These are phyloP conservation scores for Phytophthora ohioensis DNA, from an alignment of 352 stramenopile genomes.

Conservation along the genomic window DNA sequence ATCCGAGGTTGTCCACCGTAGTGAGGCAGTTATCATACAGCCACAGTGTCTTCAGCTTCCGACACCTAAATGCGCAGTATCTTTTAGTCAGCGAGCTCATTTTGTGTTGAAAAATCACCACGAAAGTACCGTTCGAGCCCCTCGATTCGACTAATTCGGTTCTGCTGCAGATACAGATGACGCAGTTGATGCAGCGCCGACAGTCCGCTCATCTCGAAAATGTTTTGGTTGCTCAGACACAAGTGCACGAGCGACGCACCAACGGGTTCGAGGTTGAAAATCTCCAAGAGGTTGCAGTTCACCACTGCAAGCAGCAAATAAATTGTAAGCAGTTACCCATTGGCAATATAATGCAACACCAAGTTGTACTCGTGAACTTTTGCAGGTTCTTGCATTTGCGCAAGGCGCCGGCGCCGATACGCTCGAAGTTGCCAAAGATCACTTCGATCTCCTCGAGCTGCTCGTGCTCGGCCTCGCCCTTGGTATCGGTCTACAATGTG, in stretches of 20 bases:
- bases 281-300: slow-evolving; percentile 70
- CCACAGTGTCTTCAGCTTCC: slow-evolving; percentile 81
- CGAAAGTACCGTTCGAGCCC: slow-evolving; percentile 65
- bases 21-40: slow-evolving; percentile 77
- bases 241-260: slow-evolving; percentile 76
- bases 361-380: slow-evolving; percentile 56
- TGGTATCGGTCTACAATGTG: slow-evolving; percentile 52
- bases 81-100: neutral
- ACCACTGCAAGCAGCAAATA: slow-evolving; percentile 49
- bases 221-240: slow-evolving; percentile 77
- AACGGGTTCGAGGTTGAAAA: slow-evolving; percentile 64
- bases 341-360: too few species aligned
- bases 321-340: neutral
- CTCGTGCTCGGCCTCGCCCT: slow-evolving; percentile 71
- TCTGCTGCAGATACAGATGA: slow-evolving; percentile 84
- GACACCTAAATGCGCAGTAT: slow-evolving; percentile 22
- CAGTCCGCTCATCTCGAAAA: slow-evolving; percentile 65
- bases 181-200: slow-evolving; percentile 66
- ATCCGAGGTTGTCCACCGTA: slow-evolving; percentile 65
- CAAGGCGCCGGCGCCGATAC: slow-evolving; percentile 53
- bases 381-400: slow-evolving; percentile 59
- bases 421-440: slow-evolving; percentile 77
- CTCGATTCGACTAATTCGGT: slow-evolving; percentile 81
- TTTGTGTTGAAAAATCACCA: neutral
- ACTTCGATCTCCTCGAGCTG: slow-evolving; percentile 80